These are phyloP conservation scores for Diplodia scrobiculata DNA, from an alignment of 2,329 filamentous ascomycete species.

Conservation along the genomic window DNA sequence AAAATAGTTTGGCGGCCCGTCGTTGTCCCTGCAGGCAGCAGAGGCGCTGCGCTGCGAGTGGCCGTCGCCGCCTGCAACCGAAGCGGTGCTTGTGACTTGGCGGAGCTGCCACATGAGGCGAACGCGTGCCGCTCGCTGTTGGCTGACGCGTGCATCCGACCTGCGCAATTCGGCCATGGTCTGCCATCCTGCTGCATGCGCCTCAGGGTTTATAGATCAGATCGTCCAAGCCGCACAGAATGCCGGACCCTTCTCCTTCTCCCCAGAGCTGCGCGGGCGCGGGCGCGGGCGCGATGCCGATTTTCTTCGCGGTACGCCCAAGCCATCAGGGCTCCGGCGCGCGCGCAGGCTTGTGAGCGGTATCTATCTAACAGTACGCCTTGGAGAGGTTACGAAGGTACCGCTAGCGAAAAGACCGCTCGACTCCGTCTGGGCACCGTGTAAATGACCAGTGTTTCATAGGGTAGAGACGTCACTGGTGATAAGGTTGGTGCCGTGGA, in stretches of 20 bases:
- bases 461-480: constrained; percentile 69
- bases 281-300: background rate
- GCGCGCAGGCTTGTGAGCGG: constrained; percentile 69
- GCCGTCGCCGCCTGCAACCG: background rate
- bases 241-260: background rate
- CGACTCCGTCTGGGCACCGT: constrained; percentile 76
- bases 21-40: constrained; percentile 24
- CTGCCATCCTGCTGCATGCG: background rate
- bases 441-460: constrained; percentile 78
- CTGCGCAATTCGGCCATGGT: background rate
- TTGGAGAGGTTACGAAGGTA: constrained; percentile 71
- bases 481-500: constrained; percentile 87
- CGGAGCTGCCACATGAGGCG: constrained; percentile 19
- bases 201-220: background rate
- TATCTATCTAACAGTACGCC: constrained; percentile 96
- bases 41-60: background rate
- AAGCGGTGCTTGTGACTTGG: constrained; percentile 16
- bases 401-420: constrained; percentile 98
- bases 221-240: constrained; percentile 7
- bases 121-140: constrained; percentile 10
- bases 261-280: background rate
- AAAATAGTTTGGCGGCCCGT: constrained; percentile 15
- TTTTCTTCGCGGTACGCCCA: background rate
- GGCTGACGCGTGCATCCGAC: background rate
- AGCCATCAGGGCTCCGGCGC: constrained; percentile 3